These are phyloP conservation scores for Globisporangium middletonii DNA, from an alignment of 352 stramenopile species.

Conservation along the genomic window DNA sequence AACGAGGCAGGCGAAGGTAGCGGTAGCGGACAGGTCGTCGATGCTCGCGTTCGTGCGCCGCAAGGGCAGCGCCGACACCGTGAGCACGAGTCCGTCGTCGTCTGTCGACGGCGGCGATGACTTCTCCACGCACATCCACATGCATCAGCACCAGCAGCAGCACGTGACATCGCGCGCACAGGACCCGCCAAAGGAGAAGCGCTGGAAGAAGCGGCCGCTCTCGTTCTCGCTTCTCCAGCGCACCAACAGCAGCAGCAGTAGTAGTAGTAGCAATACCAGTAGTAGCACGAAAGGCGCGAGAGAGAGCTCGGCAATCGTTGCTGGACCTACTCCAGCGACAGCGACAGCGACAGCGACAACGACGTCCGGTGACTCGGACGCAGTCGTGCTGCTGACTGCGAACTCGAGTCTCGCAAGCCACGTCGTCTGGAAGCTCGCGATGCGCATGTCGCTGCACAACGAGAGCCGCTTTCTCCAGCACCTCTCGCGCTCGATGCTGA, in stretches of 20 bases:
- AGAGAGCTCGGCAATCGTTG: background rate
- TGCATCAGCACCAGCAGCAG: background rate
- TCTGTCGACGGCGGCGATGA: slow-evolving; percentile 13
- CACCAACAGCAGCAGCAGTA: background rate
- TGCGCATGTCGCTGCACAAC: slow-evolving; percentile 61
- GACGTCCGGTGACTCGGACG: slow-evolving; percentile 1
- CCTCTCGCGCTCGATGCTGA: slow-evolving; percentile 61
- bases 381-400: slow-evolving; percentile 4
- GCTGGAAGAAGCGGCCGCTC: slow-evolving; percentile 11
- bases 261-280: background rate
- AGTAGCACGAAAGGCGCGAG: background rate
- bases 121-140: background rate
- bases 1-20: background rate
- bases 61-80: slow-evolving; percentile 17
- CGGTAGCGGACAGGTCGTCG: background rate
- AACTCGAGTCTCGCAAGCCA: slow-evolving; percentile 32
- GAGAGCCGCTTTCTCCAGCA: slow-evolving; percentile 60
- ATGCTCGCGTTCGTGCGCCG: slow-evolving; percentile 15
- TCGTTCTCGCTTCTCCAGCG: slow-evolving; percentile 7
- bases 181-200: background rate
- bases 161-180: background rate
- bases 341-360: background rate
- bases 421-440: slow-evolving; percentile 57
- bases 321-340: background rate
- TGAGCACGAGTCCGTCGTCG: slow-evolving; percentile 14